Percentiles rank a stretch among this genome's conserved stretches.
phyloP scores from a whole-genome alignment of 2,329 filamentous ascomycete species.

The Claviceps quebecensis region DNA sequence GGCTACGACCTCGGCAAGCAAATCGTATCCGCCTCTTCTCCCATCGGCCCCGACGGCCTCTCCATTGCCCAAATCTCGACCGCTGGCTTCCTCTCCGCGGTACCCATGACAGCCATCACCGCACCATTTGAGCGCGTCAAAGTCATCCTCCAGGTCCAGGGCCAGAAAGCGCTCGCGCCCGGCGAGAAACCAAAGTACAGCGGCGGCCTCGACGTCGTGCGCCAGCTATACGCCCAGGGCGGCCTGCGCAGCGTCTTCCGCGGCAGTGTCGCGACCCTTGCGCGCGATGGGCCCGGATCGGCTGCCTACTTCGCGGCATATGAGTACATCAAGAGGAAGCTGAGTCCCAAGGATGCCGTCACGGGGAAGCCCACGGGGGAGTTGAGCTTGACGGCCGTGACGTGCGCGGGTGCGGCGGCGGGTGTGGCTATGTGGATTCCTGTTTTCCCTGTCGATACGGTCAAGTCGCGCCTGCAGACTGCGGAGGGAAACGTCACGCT shows the following conservation, averaged over 20 bases:
- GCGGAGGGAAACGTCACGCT: constrained; percentile 75
- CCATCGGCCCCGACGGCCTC: constrained; percentile 55
- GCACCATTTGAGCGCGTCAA: constrained; percentile 98
- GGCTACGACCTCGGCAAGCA: constrained; percentile 93
- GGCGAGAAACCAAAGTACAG: constrained; percentile 88
- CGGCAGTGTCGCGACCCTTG: constrained; percentile 78
- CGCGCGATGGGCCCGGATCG: constrained; percentile 81
- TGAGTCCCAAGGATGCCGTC: constrained; percentile 69
- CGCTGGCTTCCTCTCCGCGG: constrained; percentile 93
- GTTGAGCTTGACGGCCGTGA: constrained; percentile 68
- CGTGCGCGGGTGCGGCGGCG: constrained; percentile 74
- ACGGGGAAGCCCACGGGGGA: constrained; percentile 61
- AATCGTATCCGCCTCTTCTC: constrained; percentile 57
- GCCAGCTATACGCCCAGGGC: constrained; percentile 83
- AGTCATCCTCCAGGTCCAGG: constrained; percentile 94
- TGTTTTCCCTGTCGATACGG: constrained; percentile 92
- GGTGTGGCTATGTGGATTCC: constrained; percentile 99
- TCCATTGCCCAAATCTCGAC: constrained; percentile 77
- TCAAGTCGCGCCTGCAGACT: constrained; percentile 89
- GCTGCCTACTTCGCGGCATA: constrained; percentile 97
- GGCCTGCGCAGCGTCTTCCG: constrained; percentile 87
- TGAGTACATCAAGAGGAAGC: constrained; percentile 78
- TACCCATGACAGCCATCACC: constrained; percentile 97
- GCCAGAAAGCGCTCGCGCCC: constrained; percentile 73
- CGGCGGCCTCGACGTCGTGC: constrained; percentile 78